Percentiles rank a stretch among this genome's conserved stretches.
These are phyloP conservation scores for Rhizopus microsporus DNA, from an alignment of 371 early-diverging fungal genomes.

Conservation along the genomic window DNA sequence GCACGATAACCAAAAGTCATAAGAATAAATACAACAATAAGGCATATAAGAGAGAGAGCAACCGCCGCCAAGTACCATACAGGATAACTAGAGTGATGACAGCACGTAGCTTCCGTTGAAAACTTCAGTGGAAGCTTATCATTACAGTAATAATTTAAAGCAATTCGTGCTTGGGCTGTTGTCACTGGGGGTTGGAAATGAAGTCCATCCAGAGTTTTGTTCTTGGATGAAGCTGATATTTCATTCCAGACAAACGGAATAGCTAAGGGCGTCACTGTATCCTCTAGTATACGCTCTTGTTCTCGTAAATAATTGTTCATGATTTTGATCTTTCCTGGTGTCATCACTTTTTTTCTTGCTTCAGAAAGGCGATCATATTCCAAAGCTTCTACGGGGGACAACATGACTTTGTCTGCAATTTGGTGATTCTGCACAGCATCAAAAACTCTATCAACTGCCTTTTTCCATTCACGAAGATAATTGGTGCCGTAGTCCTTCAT, in stretches of 20 bases:
- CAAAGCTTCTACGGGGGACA: constrained; percentile 44
- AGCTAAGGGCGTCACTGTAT: constrained; percentile 32
- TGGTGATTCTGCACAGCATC: constrained; percentile 21
- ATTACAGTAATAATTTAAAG: constrained; percentile 69
- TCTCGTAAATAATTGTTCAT: constrained; percentile 60
- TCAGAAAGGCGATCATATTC: constrained; percentile 33
- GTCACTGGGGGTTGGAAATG: constrained; percentile 55
- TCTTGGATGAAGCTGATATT: constrained; percentile 38
- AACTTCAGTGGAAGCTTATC: constrained; percentile 9
- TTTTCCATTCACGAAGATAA: constrained; percentile 48
- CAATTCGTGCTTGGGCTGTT: constrained; percentile 52
- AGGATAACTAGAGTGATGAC: constrained; percentile 58
- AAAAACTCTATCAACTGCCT: constrained; percentile 44
- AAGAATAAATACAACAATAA: constrained; percentile 46
- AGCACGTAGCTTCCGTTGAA: constrained; percentile 62
- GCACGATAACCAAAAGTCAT: not conserved
- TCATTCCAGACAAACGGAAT: constrained; percentile 57
- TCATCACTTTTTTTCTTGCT: constrained; percentile 41
- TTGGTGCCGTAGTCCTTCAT: constrained; percentile 45
- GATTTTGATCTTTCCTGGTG: constrained; percentile 41
- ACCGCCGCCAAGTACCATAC: constrained; percentile 44
- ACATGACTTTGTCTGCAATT: constrained; percentile 38
- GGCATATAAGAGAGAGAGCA: constrained; percentile 42
- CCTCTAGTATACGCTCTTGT: constrained; percentile 1
- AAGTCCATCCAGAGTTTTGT: constrained; percentile 62